Conservation (phyloP, 371 early-diverging fungal species). For the Mucor lusitanicus region DNA sequence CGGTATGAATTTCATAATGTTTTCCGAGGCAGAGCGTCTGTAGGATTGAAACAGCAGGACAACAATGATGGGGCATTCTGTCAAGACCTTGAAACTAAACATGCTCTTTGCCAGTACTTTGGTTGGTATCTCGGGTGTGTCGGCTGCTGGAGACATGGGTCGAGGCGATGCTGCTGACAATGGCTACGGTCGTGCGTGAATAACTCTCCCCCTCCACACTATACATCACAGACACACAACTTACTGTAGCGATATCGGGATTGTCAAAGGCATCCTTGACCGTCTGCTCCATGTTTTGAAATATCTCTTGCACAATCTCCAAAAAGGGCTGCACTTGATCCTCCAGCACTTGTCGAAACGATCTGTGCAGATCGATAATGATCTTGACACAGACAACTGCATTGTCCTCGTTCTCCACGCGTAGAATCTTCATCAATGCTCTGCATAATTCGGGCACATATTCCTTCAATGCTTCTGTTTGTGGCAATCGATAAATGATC, state of each 20-base stretch:
- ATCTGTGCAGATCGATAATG: conserved; percentile 91
- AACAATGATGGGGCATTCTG: conserved; percentile 98
- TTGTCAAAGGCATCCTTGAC: conserved; percentile 81
- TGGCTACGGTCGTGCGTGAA: conserved; percentile 30
- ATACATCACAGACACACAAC: conserved; percentile 8
- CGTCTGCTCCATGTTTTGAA: conserved; percentile 85
- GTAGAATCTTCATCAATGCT: conserved; percentile 77
- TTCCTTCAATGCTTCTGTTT: conserved; percentile 74
- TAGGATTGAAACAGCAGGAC: conserved; percentile 91
- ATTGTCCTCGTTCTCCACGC: conserved; percentile 96
- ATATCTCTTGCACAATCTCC: conserved; percentile 91
- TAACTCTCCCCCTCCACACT: background rate
- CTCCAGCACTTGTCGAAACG: conserved; percentile 79
- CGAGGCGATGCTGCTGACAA: conserved; percentile 68
- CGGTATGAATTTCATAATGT: conserved; percentile 86
- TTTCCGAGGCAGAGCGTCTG: conserved; percentile 75
- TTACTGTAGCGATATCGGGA: conserved; percentile 55
- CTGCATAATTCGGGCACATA: conserved; percentile 62
- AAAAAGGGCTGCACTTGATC: conserved; percentile 89
- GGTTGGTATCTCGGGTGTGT: conserved; percentile 57
- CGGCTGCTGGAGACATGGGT: conserved; percentile 77
- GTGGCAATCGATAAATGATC: conserved; percentile 90
- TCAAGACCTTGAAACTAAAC: conserved; percentile 94
- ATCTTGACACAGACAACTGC: conserved; percentile 91
- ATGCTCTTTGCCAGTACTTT: conserved; percentile 76